phyloP scores from a whole-genome alignment of 2,329 filamentous ascomycete genomes.

The Xylariomycetidae sp. region DNA sequence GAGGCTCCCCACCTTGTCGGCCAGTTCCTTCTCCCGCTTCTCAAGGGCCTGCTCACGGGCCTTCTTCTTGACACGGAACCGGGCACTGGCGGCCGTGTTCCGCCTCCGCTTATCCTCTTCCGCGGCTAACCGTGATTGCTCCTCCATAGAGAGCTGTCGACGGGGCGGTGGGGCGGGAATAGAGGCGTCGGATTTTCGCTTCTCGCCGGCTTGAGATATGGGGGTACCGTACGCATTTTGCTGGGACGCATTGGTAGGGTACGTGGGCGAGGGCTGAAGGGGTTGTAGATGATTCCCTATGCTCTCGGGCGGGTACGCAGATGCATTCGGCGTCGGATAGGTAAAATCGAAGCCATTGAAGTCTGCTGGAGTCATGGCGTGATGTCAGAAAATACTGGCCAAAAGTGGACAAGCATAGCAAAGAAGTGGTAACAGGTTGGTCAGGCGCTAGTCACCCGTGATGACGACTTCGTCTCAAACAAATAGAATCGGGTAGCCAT shows the following conservation, averaged over 20 bases:
- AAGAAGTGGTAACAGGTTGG: conserved; percentile 16
- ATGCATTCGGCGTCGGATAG: conserved; percentile 47
- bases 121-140: conserved; percentile 66
- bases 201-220: conserved; percentile 31
- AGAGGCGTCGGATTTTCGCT: conserved; percentile 41
- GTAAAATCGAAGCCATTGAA: conserved; percentile 53
- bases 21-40: conserved; percentile 76
- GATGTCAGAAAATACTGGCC: conserved; percentile 34
- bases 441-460: conserved; percentile 23
- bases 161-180: conserved; percentile 31
- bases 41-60: conserved; percentile 85
- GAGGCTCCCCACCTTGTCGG: conserved; percentile 69
- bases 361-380: conserved; percentile 51
- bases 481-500: conserved; percentile 19
- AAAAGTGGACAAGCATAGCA: conserved; percentile 20
- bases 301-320: conserved; percentile 38
- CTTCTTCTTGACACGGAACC: conserved; percentile 95
- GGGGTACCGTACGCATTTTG: conserved; percentile 30
- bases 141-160: conserved; percentile 58
- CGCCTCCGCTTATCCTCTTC: conserved; percentile 88
- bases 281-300: conserved; percentile 40
- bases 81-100: conserved; percentile 83
- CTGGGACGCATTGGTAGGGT: conserved; percentile 34
- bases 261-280: conserved; percentile 49
- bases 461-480: conserved; percentile 23